Percentiles rank a stretch among this genome's conserved stretches.
Conservation (phyloP, 1,139 yeast species). For the Candida frijolesensis region DNA sequence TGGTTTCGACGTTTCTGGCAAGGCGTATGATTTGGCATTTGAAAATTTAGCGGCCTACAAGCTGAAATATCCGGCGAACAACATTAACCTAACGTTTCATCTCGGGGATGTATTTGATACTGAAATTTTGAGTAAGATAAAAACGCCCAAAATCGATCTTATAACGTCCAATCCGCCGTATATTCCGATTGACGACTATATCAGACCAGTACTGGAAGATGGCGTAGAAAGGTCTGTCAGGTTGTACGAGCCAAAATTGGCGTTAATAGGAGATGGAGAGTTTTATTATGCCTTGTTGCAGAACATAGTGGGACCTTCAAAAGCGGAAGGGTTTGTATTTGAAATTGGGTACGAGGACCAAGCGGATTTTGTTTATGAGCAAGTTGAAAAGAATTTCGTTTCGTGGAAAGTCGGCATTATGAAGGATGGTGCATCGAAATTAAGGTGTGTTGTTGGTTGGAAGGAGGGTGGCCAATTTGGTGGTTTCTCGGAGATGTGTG, state of each 20-base stretch:
- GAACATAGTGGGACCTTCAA: constrained; percentile 37
- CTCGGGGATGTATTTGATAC: constrained; percentile 29
- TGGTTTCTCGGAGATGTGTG: constrained; percentile 12
- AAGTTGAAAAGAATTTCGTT: constrained; percentile 13
- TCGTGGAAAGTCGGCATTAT: constrained; percentile 31
- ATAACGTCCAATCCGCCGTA: constrained; percentile 91
- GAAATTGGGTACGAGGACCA: constrained; percentile 45
- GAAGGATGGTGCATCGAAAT: constrained; percentile 31
- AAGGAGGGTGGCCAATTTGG: constrained; percentile 12
- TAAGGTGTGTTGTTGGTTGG: constrained; percentile 48
- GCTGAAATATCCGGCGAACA: constrained; percentile 3
- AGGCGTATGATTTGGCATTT: constrained; percentile 54
- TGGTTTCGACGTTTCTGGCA: constrained; percentile 63
- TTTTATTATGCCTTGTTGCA: constrained; percentile 62
- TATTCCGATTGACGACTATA: constrained; percentile 54
- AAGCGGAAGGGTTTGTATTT: constrained; percentile 44
- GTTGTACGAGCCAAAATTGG: constrained; percentile 71
- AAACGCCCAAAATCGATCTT: constrained; percentile 39
- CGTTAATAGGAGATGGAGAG: constrained; percentile 74
- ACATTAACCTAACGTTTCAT: constrained; percentile 19
- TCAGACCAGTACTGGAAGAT: constrained; percentile 25
- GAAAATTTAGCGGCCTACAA: constrained; percentile 38
- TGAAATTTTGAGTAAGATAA: constrained; percentile 8
- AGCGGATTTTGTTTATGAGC: constrained; percentile 25
- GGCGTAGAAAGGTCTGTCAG: constrained; percentile 64